Percentiles rank a stretch among this genome's conserved stretches.
Evolutionary conservation across 768 basidiomycete genomes (phyloP).

Genomic region (Mycena chlorophos): DNA sequence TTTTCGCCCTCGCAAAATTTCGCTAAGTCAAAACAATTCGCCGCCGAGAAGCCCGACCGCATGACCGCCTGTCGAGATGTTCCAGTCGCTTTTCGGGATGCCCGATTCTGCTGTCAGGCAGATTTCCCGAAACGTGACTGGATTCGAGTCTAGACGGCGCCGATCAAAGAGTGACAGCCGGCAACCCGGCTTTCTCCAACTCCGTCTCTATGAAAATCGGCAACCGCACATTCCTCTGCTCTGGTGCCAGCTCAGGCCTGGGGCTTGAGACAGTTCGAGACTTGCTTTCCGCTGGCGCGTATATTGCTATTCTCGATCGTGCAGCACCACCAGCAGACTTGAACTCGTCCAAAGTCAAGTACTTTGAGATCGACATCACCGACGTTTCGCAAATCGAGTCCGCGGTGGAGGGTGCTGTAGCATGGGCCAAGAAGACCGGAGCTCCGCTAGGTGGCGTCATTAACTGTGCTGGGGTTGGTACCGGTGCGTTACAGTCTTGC

Average conservation of each 20-base stretch:
- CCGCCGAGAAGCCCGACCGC: too few relatives aligned
- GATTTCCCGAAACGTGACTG: too few relatives aligned
- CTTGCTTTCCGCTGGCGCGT: conserved; percentile 45
- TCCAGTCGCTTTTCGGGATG: too few relatives aligned
- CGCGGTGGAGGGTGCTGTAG: conserved; percentile 39
- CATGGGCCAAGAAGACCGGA: conserved; percentile 43
- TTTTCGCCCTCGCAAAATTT: too few relatives aligned
- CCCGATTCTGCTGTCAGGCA: too few relatives aligned
- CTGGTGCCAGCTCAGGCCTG: conserved; percentile 61
- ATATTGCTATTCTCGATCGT: conserved; percentile 55
- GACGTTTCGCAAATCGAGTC: conserved; percentile 35
- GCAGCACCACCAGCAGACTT: conserved; percentile 35
- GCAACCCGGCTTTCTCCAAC: neutral
- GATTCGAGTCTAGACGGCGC: too few relatives aligned
- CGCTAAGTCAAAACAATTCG: too few relatives aligned
- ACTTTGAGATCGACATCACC: conserved; percentile 44
- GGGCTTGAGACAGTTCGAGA: conserved; percentile 53
- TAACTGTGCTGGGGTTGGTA: conserved; percentile 57
- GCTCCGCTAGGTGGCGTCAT: conserved; percentile 58
- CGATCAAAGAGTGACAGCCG: too few relatives aligned
- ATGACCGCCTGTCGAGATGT: too few relatives aligned
- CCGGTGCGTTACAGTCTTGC: conserved; percentile 8
- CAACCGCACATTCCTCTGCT: conserved; percentile 55
- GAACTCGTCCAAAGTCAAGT: conserved; percentile 34
- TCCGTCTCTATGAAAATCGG: conserved; percentile 46